Conservation (phyloP, 163 green algal species). For the Scenedesmus sp. region DNA sequence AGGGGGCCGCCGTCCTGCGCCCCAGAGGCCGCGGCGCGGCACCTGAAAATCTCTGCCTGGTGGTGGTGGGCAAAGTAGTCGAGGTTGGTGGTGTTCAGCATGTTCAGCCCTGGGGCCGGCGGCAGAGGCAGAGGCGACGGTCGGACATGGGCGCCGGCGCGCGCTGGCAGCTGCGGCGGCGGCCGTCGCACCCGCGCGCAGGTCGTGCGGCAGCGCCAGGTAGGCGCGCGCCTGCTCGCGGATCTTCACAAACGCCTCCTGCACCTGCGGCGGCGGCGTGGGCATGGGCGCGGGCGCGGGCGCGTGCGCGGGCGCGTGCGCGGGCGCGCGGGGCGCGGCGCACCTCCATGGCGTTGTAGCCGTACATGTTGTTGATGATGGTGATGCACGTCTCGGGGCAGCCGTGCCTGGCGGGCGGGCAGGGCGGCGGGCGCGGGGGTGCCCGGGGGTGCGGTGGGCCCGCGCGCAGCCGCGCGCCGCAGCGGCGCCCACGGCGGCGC, state of each 20-base stretch:
- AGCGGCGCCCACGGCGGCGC: neutral
- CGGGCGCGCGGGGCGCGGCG: no score
- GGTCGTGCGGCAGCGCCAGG: slow-evolving; percentile 77
- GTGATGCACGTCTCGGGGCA: slow-evolving; percentile 79
- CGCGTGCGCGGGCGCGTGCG: no score
- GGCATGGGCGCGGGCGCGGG: no score
- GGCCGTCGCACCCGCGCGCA: slow-evolving; percentile 42
- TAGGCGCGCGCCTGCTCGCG: slow-evolving; percentile 91
- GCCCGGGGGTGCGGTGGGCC: neutral
- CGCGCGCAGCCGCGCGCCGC: neutral
- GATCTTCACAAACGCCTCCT: slow-evolving; percentile 98
- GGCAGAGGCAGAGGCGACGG: slow-evolving; percentile 13
- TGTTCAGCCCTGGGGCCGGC: slow-evolving; percentile 75
- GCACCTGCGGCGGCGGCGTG: no score
- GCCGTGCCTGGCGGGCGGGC: slow-evolving; percentile 55
- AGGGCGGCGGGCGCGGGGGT: no score
- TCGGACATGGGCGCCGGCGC: neutral
- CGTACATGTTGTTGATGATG: slow-evolving; percentile 95
- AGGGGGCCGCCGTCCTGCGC: neutral
- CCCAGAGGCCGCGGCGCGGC: no score
- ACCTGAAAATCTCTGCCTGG: slow-evolving; percentile 94
- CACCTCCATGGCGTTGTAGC: slow-evolving; percentile 96
- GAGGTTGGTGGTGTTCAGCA: slow-evolving; percentile 95
- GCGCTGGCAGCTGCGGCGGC: neutral
- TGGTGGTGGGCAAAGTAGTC: slow-evolving; percentile 94